Percentiles rank a stretch among this genome's conserved stretches.
Conservation (phyloP, 805 yeast species). For the Candida suzukii region DNA sequence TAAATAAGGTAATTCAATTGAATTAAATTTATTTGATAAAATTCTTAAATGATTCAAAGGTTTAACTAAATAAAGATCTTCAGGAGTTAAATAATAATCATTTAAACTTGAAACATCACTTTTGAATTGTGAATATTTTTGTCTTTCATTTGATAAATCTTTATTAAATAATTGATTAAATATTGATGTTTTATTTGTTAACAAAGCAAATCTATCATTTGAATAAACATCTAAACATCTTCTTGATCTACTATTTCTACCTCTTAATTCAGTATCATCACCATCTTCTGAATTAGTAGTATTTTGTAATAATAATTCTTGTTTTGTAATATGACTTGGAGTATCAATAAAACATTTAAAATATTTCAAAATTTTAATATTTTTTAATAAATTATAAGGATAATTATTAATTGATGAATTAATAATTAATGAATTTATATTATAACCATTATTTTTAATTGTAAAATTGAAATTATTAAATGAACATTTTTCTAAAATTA, state of each 20-base stretch:
- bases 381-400: background rate
- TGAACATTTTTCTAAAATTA: background rate
- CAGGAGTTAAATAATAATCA: background rate
- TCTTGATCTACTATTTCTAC: background rate
- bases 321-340: background rate
- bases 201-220: background rate
- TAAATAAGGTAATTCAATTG: background rate
- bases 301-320: no score
- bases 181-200: background rate
- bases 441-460: no score
- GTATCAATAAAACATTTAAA: background rate
- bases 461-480: background rate
- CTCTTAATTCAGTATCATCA: background rate
- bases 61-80: background rate
- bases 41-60: background rate
- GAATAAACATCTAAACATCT: background rate
- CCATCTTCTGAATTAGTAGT: no score
- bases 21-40: background rate
- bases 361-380: background rate
- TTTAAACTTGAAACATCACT: background rate
- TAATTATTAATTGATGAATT: background rate
- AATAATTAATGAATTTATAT: background rate
- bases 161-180: background rate
- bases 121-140: background rate
- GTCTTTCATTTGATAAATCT: background rate